Evolutionary conservation across 805 yeast genomes (phyloP).

Genomic region (Wickerhamiella slavikovae): DNA sequence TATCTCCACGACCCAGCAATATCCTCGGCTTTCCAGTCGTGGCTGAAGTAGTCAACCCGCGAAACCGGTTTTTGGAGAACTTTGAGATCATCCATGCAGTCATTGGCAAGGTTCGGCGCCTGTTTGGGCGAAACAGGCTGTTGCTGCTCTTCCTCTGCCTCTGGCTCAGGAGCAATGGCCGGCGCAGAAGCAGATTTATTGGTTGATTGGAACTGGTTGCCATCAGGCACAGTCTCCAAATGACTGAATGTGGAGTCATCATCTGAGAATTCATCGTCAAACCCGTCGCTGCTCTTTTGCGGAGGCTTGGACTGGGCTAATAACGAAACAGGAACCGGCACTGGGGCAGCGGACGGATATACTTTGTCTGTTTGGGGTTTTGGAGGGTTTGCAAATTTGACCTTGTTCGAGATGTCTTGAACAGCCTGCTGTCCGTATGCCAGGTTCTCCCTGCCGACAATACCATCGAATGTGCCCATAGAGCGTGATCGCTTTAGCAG

Average conservation of each 20-base stretch:
- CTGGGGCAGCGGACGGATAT: background rate
- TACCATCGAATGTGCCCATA: conserved; percentile 6
- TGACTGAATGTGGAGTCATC: background rate
- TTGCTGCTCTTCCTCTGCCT: background rate
- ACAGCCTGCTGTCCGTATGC: conserved; percentile 5
- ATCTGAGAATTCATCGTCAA: background rate
- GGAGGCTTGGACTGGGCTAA: background rate
- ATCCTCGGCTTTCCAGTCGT: conserved; percentile 88
- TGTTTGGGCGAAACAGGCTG: background rate
- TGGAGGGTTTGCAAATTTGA: too few species aligned
- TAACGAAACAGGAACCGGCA: background rate
- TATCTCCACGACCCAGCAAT: conserved; percentile 93
- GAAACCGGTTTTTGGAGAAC: conserved; percentile 58
- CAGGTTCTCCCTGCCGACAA: conserved; percentile 1
- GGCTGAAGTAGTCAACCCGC: conserved; percentile 89
- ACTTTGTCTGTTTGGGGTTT: conserved; percentile 1
- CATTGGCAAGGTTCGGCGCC: background rate
- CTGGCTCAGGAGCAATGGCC: background rate
- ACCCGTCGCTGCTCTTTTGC: too few species aligned
- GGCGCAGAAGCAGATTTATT: background rate
- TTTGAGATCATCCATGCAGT: conserved; percentile 9
- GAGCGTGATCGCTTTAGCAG: conserved; percentile 5
- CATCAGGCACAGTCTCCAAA: background rate
- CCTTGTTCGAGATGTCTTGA: conserved; percentile 4
- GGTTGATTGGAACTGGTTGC: background rate